A percentile compares a stretch with the other conserved stretches of the same genome.
Evolutionary conservation across 108 stramenopile genomes (phyloP).

Genomic region (Craspedostauros australis): DNA sequence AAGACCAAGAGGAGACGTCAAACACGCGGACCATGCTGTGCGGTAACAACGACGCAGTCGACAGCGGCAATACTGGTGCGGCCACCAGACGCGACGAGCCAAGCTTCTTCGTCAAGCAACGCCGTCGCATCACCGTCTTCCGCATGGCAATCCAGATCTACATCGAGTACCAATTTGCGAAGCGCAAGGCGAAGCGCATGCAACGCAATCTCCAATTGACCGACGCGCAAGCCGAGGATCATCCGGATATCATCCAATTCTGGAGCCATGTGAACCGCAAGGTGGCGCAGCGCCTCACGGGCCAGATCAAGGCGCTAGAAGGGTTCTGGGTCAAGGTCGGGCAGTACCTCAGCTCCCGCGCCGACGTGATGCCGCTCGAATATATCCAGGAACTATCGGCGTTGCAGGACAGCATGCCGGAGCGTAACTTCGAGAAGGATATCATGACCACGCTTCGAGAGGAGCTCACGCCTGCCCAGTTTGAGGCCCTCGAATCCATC

Average conservation of each 20-base stretch:
- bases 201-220: not conserved
- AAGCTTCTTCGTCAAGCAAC: not conserved
- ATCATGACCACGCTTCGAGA: too few relatives aligned
- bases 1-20: too few relatives aligned
- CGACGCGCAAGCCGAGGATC: constrained; percentile 4
- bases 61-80: too few relatives aligned
- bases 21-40: too few relatives aligned
- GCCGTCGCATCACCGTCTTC: constrained; percentile 8
- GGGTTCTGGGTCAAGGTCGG: constrained; percentile 56
- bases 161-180: constrained; percentile 8
- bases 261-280: constrained; percentile 11
- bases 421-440: too few relatives aligned
- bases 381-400: constrained; percentile 25
- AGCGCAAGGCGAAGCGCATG: not conserved
- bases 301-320: constrained; percentile 10
- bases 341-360: constrained; percentile 43
- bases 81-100: too few relatives aligned
- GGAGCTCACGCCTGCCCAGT: too few relatives aligned
- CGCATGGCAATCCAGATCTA: constrained; percentile 6
- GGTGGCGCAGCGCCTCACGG: constrained; percentile 4
- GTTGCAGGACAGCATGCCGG: constrained; percentile 57
- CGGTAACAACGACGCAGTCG: too few relatives aligned
- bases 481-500: too few relatives aligned
- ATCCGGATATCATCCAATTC: not conserved
- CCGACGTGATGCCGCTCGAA: constrained; percentile 40